These are phyloP conservation scores for Lepidopterella palustris DNA, from an alignment of 495 filamentous ascomycete species.

Conservation along the genomic window DNA sequence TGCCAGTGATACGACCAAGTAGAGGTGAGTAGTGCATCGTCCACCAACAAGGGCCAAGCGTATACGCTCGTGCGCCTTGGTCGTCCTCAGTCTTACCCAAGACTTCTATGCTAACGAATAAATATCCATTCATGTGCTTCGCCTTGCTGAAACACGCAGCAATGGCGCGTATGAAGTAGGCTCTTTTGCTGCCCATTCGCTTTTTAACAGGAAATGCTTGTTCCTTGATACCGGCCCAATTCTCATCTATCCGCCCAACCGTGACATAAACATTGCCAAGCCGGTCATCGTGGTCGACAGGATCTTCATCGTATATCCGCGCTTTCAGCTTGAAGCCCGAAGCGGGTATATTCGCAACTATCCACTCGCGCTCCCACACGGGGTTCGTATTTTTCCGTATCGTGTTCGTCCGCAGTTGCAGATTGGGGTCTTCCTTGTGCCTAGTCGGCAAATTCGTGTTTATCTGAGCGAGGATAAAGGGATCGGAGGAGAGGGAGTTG, in stretches of 20 bases:
- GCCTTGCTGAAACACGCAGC: constrained; percentile 50
- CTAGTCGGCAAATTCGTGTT: constrained; percentile 54
- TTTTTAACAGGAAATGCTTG: constrained; percentile 69
- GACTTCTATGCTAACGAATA: constrained; percentile 65
- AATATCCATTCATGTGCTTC: constrained; percentile 51
- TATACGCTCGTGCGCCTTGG: constrained; percentile 73
- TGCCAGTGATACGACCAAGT: constrained; percentile 73
- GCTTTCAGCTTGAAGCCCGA: constrained; percentile 75
- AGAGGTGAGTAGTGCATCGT: constrained; percentile 82
- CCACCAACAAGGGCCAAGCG: constrained; percentile 67
- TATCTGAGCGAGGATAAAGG: constrained; percentile 69
- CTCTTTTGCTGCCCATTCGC: constrained; percentile 75
- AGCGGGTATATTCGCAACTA: constrained; percentile 74
- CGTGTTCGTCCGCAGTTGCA: constrained; percentile 71
- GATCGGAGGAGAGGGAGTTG: constrained; percentile 70
- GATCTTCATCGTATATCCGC: constrained; percentile 82
- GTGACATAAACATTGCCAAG: constrained; percentile 74
- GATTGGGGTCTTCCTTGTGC: constrained; percentile 70
- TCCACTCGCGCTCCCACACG: constrained; percentile 78
- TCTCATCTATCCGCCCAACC: constrained; percentile 49
- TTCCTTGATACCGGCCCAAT: constrained; percentile 62
- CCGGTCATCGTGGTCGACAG: constrained; percentile 76
- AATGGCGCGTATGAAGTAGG: constrained; percentile 64
- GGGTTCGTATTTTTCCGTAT: constrained; percentile 63
- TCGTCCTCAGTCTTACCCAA: constrained; percentile 65